A percentile compares a stretch with the other conserved stretches of the same genome.
Conservation (phyloP, 1,139 yeast genomes). For the Geotrichum histeridarum region DNA sequence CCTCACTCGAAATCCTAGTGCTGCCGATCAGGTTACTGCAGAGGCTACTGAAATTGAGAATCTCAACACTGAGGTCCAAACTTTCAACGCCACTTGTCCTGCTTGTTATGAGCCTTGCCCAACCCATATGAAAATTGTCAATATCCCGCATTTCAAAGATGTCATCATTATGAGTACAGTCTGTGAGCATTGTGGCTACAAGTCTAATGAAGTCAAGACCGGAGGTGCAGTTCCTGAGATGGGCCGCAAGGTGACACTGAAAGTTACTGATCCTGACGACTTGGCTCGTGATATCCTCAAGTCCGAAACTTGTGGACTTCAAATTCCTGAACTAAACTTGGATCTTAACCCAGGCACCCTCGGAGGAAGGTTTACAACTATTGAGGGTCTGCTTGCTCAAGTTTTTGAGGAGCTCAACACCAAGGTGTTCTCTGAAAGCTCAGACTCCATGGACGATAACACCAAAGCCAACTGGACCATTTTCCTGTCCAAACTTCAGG, state of each 20-base stretch:
- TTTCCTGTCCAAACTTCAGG: conserved; percentile 68
- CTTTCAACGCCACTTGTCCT: conserved; percentile 88
- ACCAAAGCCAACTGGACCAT: conserved; percentile 77
- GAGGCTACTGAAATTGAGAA: conserved; percentile 76
- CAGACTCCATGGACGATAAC: conserved; percentile 84
- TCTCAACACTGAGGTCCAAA: conserved; percentile 81
- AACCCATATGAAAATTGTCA: conserved; percentile 93
- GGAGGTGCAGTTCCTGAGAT: conserved; percentile 92
- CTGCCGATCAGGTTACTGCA: conserved; percentile 25
- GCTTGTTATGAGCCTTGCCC: conserved; percentile 71
- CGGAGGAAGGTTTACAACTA: conserved; percentile 96
- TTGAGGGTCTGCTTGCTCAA: conserved; percentile 86
- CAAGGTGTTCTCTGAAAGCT: conserved; percentile 77
- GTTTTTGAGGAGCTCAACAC: conserved; percentile 83
- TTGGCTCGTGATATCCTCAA: conserved; percentile 89
- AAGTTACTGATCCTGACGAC: conserved; percentile 87
- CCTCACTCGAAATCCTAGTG: conserved; percentile 27
- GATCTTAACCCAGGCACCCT: conserved; percentile 95
- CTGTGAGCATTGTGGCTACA: conserved; percentile 90
- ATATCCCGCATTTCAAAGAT: conserved; percentile 96
- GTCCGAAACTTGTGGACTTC: conserved; percentile 86
- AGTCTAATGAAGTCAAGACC: conserved; percentile 94
- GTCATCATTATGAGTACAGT: conserved; percentile 94
- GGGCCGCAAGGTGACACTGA: conserved; percentile 70
- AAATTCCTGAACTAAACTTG: conserved; percentile 78